phyloP scores from a whole-genome alignment of 768 basidiomycete species.

The Kwoniella heveanensis region DNA sequence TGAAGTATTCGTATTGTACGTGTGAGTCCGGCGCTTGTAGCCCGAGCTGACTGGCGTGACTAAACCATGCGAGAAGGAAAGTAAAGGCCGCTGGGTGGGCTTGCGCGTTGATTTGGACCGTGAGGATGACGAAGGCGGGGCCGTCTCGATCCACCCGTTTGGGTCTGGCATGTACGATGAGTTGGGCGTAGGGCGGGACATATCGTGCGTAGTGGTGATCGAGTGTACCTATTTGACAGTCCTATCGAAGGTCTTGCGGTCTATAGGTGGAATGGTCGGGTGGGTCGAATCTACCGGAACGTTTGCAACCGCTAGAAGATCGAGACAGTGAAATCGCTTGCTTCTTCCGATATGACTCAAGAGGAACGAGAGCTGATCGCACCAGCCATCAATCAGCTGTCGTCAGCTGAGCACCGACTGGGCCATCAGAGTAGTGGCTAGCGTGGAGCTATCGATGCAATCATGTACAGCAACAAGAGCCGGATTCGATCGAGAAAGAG shows the following conservation, averaged over 20 bases:
- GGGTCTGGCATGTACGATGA: conserved; percentile 37
- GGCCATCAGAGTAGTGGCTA: no score
- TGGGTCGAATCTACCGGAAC: not conserved
- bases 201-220: conserved; percentile 7
- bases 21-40: conserved; percentile 1
- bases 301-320: no score
- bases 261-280: not conserved
- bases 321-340: no score
- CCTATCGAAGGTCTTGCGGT: no score
- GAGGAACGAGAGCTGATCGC: no score
- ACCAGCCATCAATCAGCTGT: no score
- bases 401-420: no score
- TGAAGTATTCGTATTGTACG: not conserved
- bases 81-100: conserved; percentile 34
- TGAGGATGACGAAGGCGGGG: conserved; percentile 18
- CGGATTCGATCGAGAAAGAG: no score
- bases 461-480: no score
- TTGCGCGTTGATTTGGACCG: conserved; percentile 6
- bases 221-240: no score
- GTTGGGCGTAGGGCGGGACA: conserved; percentile 28
- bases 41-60: conserved; percentile 33
- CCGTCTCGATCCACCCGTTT: conserved; percentile 42
- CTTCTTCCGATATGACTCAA: no score
- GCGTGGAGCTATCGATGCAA: no score
- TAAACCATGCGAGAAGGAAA: conserved; percentile 27